Evolutionary conservation across 169 alveolate genomes (phyloP).

Genomic region (Cyclospora cayetanensis): DNA sequence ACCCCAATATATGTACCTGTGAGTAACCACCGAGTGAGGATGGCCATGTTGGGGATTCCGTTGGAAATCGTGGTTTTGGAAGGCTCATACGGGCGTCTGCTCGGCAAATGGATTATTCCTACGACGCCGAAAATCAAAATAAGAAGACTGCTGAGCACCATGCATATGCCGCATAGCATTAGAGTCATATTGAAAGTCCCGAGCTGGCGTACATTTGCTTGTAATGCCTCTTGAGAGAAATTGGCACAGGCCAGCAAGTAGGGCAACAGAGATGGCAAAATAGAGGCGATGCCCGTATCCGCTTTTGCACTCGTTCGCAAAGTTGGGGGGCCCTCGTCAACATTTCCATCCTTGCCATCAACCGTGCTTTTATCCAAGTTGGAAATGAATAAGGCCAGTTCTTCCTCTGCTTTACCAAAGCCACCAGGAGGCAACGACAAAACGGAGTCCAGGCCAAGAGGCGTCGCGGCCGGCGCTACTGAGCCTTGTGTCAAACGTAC

Average conservation of each 20-base stretch:
- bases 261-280: constrained; percentile 22
- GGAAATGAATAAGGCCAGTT: constrained; percentile 4
- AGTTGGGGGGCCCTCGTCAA: background rate
- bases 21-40: constrained; percentile 36
- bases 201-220: constrained; percentile 60
- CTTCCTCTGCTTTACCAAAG: constrained; percentile 12
- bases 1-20: background rate
- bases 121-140: background rate
- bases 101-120: background rate
- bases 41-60: constrained; percentile 1
- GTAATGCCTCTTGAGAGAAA: constrained; percentile 34
- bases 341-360: background rate
- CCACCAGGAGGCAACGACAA: constrained; percentile 7
- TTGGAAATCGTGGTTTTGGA: background rate
- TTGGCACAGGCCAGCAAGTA: constrained; percentile 34
- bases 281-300: constrained; percentile 22
- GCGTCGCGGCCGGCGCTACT: background rate
- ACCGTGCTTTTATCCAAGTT: background rate
- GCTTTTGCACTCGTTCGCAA: background rate
- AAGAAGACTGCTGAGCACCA: constrained; percentile 19
- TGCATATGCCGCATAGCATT: constrained; percentile 38
- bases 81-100: background rate
- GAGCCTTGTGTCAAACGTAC: background rate
- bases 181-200: constrained; percentile 31
- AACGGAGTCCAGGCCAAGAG: background rate